Base-by-base conservation (phyloP, 176 grass and related monocot species). In the Sorghum bicolor region DNA sequence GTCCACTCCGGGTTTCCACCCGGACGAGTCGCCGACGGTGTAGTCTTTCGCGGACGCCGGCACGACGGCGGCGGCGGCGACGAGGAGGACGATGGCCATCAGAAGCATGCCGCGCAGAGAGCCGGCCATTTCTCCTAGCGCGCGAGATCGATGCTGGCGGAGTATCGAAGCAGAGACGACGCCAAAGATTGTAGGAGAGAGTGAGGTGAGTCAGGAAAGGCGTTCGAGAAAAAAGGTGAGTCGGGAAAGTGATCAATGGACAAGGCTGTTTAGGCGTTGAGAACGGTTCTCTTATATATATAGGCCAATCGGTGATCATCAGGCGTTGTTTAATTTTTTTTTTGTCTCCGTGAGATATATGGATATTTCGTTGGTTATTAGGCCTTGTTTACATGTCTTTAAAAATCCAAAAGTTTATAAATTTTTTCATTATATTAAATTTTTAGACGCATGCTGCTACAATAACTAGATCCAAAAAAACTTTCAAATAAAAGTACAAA, bases 1-100 rank as follows among this genome's bases (percentile, higher is more conserved):
- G 72, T 96, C 91, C 16, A 80, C 86, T 0, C 94, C 88, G 16
- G 86, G 50, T 1, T 74, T 75, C 94, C 94, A 96, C 38, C 94
- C 94, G 41, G 83, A 79, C 10, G 88, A 83, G 69, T 85, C 94
- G 10, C 91, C 88, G 6, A 96, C 94, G 15, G 77, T 74, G 81
- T 93, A 89, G 40, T 93, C 88, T 1, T 79, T 89, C 2, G 90
- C 94, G 1, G 79, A 67, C 47, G 82, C 91, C 33, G 90, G 90
- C 79, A 47, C 66, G 16, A 32, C 81, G 64, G 26, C 85, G 16
- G 7, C 64, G 39, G 37, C 22, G 22, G 11, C 64, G 39, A 34
- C 20, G 82, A 72, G 13, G 70, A 75, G 47, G 41, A 85, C 44
- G 64, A 87, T 38, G 83, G 77, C 40, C 72, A n/a, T n/a, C n/a